Base-by-base conservation (phyloP, 2,329 filamentous ascomycete species). In the Graphilbum sp. region DNA sequence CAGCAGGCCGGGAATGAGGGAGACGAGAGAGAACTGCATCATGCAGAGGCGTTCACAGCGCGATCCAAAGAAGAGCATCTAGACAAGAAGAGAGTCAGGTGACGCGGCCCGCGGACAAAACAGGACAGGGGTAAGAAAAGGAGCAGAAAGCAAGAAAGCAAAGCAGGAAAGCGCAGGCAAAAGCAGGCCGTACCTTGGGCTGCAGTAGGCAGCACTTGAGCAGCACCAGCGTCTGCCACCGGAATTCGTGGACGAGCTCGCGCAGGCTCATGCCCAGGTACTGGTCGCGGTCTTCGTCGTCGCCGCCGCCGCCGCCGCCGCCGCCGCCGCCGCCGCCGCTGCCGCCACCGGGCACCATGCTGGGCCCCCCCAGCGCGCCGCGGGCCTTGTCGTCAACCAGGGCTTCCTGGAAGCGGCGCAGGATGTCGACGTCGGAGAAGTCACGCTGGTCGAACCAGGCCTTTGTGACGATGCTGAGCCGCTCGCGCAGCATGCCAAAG, bases 41-140 rank as follows among this genome's bases (percentile, higher is more conserved):
- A 96, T 93, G 69, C 90, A 98, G 48, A 98, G 64, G 46, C 82
- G 73, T 58, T 98, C 90, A 58, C 90, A 96, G 49, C 86, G 77
- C n/a, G 88, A 86, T 44, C 90, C 87, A 51, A 96, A 98, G 63
- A 98, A 96, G 38, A 98, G 76, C 81, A 96, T 96, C 87, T 94
- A n/a, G n/a, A n/a, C n/a, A n/a, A n/a, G 20, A 21, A 15, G 20
- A 12, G 10, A 13, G 27, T 6, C 8, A 13, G 13, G 27, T 29
- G 13, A n/a, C 7, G 10, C 6, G 27, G 27, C 7, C 7, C 6
- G 10, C 7, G 11, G 6, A 12, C 6, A 5, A 15, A 12, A 29
- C 19, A 13, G 16, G 16, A 12, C 18, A 25, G 21, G 8, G n/a
- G 12, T 12, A 25, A 11, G 15, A n/a, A 11, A 27, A 23, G 9